Evolutionary conservation across 202 grass and related monocot genomes (phyloP).

Genomic region (Cymbopogon flexuosus): DNA sequence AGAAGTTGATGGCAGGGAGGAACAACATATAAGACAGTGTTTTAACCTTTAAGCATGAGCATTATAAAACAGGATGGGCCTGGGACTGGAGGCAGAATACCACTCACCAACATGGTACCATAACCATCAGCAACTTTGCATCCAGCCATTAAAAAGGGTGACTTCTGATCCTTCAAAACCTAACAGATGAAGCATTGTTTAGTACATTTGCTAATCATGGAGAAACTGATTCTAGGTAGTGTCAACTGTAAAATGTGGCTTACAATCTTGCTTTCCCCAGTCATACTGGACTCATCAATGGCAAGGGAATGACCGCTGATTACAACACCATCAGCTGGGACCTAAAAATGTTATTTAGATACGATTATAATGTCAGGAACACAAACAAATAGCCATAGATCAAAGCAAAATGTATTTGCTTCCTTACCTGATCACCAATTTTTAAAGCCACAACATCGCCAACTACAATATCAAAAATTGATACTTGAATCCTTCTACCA

Average conservation of each 20-base stretch:
- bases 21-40: background rate
- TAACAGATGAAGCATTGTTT: conserved; percentile 40
- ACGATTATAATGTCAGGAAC: conserved; percentile 13
- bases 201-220: background rate
- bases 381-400: conserved; percentile 30
- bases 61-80: background rate
- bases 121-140: conserved; percentile 84
- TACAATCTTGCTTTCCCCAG: conserved; percentile 85
- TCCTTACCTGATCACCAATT: conserved; percentile 89
- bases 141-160: conserved; percentile 80
- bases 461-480: conserved; percentile 95
- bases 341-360: conserved; percentile 40
- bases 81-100: background rate
- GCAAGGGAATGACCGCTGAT: conserved; percentile 67
- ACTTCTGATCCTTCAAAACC: conserved; percentile 60
- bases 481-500: conserved; percentile 68
- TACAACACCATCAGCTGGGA: conserved; percentile 79
- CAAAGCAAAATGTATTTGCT: conserved; percentile 20
- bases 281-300: conserved; percentile 95
- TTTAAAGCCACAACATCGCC: conserved; percentile 91
- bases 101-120: conserved; percentile 79
- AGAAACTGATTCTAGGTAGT: conserved; percentile 14
- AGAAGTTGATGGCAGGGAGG: background rate
- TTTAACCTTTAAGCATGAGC: background rate
- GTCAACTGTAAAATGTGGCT: conserved; percentile 20